Base-by-base conservation (phyloP, 257 asterid genomes). In the Datura wrightii region DNA sequence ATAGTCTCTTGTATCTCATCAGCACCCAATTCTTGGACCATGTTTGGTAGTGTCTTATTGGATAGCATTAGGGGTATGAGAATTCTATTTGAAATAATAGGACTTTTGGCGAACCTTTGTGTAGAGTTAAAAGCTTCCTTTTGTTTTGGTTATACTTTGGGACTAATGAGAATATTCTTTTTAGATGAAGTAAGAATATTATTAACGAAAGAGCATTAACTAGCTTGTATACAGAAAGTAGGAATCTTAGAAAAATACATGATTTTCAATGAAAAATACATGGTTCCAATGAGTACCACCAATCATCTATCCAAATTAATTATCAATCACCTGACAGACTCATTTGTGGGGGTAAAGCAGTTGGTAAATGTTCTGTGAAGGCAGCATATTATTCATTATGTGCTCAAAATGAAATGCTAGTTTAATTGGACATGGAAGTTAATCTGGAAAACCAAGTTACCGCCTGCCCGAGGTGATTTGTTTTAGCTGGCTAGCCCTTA, bases 21-120 rank as follows among this genome's bases (percentile, higher is more conserved):
- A 34, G 72, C 50, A 50, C 8, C 82, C 42, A 8, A 6, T 16
- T 67, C 78, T 67, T 67, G 39, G 78, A 15, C 31, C 78, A 67
- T 31, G 82, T 76, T 76, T 76, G 62, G 62, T 52, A 50, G 39
- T 50, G 81, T 76, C 62, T 74, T n/a, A 46, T 74, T 19, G 24
- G 81, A 24, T 76, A 46, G 81, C 81, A 7, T 76, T 76, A 37
- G 13, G 44, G 46, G 31, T 50, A 31, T 50, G 82, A 8, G 15
- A 76, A 14, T 76, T 52, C 46, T 76, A 76, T 50, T 76, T 8
- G 48, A 76, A 76, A 48, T 48, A 74, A 14, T 36, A 46, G 19
- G 44, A 50, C 62, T 76, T 52, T 76, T 48, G 80, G 11, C 4
- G 44, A 13, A 60, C 81, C 24, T 70, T 70, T 70, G 31, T 41